Evolutionary conservation across 805 yeast species (phyloP).

Genomic region (Metschnikowia chrysomelidarum): DNA sequence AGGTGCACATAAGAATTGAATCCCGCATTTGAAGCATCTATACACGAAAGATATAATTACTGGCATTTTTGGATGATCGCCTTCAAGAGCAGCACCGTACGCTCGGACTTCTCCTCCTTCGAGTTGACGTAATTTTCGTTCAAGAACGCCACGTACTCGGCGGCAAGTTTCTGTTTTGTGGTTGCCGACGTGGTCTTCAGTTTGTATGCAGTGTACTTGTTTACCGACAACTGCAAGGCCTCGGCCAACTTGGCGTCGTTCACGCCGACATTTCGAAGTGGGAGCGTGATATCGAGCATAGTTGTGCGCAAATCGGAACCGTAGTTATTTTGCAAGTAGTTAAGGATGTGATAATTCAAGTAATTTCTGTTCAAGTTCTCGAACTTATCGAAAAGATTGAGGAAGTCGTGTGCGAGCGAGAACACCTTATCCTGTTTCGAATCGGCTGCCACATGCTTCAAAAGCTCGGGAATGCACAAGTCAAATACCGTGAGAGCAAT

Average conservation of each 20-base stretch:
- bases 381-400: slow-evolving; percentile 66
- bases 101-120: slow-evolving; percentile 22
- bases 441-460: slow-evolving; percentile 25
- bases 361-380: slow-evolving; percentile 66
- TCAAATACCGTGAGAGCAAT: slow-evolving; percentile 43
- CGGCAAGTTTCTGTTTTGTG: slow-evolving; percentile 32
- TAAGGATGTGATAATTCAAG: slow-evolving; percentile 62
- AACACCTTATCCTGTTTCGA: slow-evolving; percentile 40
- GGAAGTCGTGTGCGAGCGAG: slow-evolving; percentile 39
- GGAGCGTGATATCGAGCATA: slow-evolving; percentile 58
- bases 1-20: slow-evolving; percentile 5
- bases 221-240: slow-evolving; percentile 65
- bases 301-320: slow-evolving; percentile 41
- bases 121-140: slow-evolving; percentile 26
- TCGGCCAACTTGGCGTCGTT: slow-evolving; percentile 50
- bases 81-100: slow-evolving; percentile 31
- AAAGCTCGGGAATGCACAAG: slow-evolving; percentile 32
- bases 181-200: slow-evolving; percentile 36
- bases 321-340: slow-evolving; percentile 45
- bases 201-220: slow-evolving; percentile 63
- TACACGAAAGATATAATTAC: too few species aligned
- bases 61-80: slow-evolving; percentile 41
- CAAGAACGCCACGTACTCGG: slow-evolving; percentile 25
- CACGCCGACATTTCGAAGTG: slow-evolving; percentile 53
- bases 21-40: background rate